Conservation (phyloP, 2,329 filamentous ascomycete species). For the Aspergillus quadricinctus region DNA sequence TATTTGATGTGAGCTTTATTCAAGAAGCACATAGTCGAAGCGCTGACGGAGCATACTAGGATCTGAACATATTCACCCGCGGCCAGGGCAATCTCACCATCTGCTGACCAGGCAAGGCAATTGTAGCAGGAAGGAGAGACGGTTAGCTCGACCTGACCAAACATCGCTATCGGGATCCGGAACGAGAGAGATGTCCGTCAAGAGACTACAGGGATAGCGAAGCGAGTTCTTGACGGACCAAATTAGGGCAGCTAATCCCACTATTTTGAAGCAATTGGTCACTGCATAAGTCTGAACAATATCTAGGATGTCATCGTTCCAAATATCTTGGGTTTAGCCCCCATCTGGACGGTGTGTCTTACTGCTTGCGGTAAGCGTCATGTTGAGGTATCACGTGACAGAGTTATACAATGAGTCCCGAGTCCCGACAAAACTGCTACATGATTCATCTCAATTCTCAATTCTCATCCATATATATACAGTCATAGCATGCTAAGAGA, state of each 20-base stretch:
- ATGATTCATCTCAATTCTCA: background rate
- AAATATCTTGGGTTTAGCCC: background rate
- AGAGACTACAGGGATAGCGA: background rate
- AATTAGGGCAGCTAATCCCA: background rate
- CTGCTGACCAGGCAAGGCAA: slow-evolving; percentile 56
- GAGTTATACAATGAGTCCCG: fast-evolving
- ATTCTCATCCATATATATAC: background rate
- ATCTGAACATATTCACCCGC: slow-evolving; percentile 54
- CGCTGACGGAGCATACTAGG: slow-evolving; percentile 33
- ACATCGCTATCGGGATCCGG: slow-evolving; percentile 15
- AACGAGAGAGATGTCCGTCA: background rate
- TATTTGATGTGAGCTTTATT: slow-evolving; percentile 14
- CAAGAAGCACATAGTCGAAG: slow-evolving; percentile 10
- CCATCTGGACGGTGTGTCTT: background rate
- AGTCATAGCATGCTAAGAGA: background rate
- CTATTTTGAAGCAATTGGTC: background rate
- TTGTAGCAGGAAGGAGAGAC: slow-evolving; percentile 50
- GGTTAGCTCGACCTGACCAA: slow-evolving; percentile 33
- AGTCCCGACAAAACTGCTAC: background rate
- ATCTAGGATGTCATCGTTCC: background rate
- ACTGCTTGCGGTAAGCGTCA: background rate
- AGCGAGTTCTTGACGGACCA: background rate
- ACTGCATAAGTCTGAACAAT: background rate
- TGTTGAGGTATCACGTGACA: background rate
- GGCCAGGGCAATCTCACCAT: slow-evolving; percentile 55